Evolutionary conservation across 306 rosid genomes (phyloP), one percentile per base, ranked within the genome.

Genomic region (Prunus fruticosa): DNA sequence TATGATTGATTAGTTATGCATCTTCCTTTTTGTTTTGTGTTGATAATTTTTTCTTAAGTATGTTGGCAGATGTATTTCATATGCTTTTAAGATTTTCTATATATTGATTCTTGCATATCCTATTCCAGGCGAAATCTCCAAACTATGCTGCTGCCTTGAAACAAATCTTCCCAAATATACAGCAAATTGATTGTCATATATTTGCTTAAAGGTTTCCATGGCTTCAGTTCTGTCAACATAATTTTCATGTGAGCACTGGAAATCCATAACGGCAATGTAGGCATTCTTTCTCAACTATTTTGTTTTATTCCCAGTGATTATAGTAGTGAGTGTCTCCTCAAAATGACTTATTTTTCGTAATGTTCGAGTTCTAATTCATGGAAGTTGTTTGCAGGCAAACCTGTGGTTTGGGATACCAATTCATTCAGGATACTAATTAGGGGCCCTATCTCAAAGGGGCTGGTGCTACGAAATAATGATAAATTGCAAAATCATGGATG

Each of bases 101-200:
- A 65, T 58, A 13, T 56, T 84, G 72, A 83, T 72, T 14, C 68
- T 4, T 73, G 54, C 46, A 70, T n/a, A 71, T 64, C 76, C 71
- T 78, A 41, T 79, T 83, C 70, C 97, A 92, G 97, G 98, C 91
- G 12, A 95, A 82, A 79, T 74, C 83, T 52, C 80, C 97, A 27
- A 78, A 84, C 74, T 95, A 95, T 68, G 14, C 73, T 41, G 69
- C 82, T 22, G 64, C 73, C 7, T 50, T 95, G 50, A 86, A 78
- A 86, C 77, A 86, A 74, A 67, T 80, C 78, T 89, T 93, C 76
- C 91, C 96, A 70, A 91, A 89, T 70, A 68, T 91, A 65, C 84
- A 93, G 80, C 98, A 93, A 79, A 86, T 93, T 81, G 97, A 91
- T 85, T 91, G 92, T 50, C 9, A 76, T 77, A 65, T 95, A 28